A percentile compares a stretch with the other conserved stretches of the same genome.
phyloP scores from a whole-genome alignment of 176 grass and related monocot species.

The Lolium multiflorum region DNA sequence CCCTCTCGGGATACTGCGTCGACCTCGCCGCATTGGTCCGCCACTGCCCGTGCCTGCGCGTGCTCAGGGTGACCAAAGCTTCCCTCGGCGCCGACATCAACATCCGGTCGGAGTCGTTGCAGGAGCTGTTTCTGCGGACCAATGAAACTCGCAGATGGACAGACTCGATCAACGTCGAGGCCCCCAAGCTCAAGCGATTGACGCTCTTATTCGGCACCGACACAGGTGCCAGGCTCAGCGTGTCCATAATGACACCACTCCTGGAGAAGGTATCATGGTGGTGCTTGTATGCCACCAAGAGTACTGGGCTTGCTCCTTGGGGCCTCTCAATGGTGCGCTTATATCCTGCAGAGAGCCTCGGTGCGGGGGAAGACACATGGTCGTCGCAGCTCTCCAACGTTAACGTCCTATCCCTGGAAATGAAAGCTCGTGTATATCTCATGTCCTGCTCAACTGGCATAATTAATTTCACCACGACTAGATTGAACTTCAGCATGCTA shows the following conservation, averaged over 20 bases:
- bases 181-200: neutral
- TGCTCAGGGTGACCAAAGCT: too few relatives aligned
- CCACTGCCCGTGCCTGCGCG: too few relatives aligned
- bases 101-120: too few relatives aligned
- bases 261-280: neutral
- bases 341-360: too few relatives aligned
- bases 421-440: neutral
- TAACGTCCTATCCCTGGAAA: neutral
- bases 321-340: neutral
- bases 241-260: neutral
- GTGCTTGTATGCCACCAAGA: neutral
- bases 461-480: neutral
- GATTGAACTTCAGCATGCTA: neutral
- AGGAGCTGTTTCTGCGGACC: too few relatives aligned
- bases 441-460: neutral
- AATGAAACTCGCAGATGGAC: too few relatives aligned
- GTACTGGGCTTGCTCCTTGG: neutral
- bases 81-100: too few relatives aligned
- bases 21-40: neutral
- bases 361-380: neutral
- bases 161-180: too few relatives aligned
- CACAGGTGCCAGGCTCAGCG: neutral
- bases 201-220: neutral
- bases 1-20: neutral
- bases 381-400: neutral